Base-by-base conservation (phyloP, 2,329 filamentous ascomycete genomes). In the Periconia macrospinosa region DNA sequence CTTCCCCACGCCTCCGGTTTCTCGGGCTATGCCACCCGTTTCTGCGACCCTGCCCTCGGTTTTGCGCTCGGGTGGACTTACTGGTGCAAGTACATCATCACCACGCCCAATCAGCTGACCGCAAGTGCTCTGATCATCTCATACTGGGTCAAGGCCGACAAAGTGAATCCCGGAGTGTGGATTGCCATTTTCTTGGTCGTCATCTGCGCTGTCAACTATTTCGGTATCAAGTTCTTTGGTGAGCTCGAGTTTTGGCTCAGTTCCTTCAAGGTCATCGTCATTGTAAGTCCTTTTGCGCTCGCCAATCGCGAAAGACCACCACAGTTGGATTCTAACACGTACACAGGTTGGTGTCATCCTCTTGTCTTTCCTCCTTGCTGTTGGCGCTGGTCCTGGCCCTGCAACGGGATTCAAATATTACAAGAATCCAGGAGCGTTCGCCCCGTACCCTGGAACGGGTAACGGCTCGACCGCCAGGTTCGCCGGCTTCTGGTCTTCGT, bases 51-150 rank as follows among this genome's bases (percentile, higher is more conserved):
- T 49, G 88, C 89, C 55, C 82, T 94, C 23, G 90, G 90, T 50
- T 94, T 94, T 71, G 83, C 88, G 52, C 81, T 92, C 13, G 89
- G 89, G 35, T 92, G 72, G 72, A 71, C 69, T 2, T 79, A 78
- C 61, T 90, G 85, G 83, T 72, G 64, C 75, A 92, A 84, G 70
- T 94, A 94, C 72, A 90, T 94, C 70, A 92, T 95, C 65, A 83
- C 90, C 47, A 92, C 89, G 1, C 90, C 91, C 1, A 94, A 94
- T 67, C 90, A 95, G 70, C 78, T 95, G 40, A 94, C 90, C 1
- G 91, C 91, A 27, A 85, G 83, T n/a, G 84, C 89, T 6, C 75
- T 95, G 37, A 88, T 93, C 53, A 88, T 95, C 53, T 85, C 88
- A 61, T 92, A 86, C 65, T 95, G 91, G 91, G 76, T 90, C 11